Evolutionary conservation across 2,329 filamentous ascomycete species (phyloP), one percentile per base, ranked within the genome.

Genomic region (Teratosphaeria viscida): DNA sequence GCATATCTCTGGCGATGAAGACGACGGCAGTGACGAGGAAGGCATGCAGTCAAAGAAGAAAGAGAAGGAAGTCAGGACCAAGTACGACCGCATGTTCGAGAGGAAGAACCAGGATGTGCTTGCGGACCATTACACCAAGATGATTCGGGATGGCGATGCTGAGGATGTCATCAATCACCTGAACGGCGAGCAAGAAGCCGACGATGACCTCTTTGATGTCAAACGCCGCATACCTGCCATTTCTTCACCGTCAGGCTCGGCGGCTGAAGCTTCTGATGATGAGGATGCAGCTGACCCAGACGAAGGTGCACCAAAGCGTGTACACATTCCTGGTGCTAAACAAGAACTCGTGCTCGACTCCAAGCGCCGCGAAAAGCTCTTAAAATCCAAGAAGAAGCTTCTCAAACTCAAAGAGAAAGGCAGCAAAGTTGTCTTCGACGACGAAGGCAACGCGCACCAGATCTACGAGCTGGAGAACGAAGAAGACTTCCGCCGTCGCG

Each of bases 81-180:
- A 96, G 74, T 95, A 95, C 72, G 91, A 99, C 74, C 87, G 90
- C 67, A 97, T 99, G 94, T 96, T 97, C 74, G 92, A 96, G 78
- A 83, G 94, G 62, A 89, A 88, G 67, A 99, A 99, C 75, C 92
- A 97, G 75, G 92, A 96, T 71, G 89, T 99, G 35, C 76, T 99
- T 64, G 92, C 92, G n/a, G 85, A 87, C 59, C 94, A 99, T 75
- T 97, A 96, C 78, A 84, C 85, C 61, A 96, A 92, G 70, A 82
- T 99, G 63, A 85, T 97, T 61, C 81, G 81, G 56, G 81, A 86
- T 47, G 85, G 82, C 56, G 76, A 78, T 49, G 76, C 74, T 27
- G 71, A 71, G 35, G 70, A 73, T 39, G 70, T 75, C 54, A 65
- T 71, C 43, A 68, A 69, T 8, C 62, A 57, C 7, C 62, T 71